phyloP scores from a whole-genome alignment of 129 eudicot genomes.

The Pseudognaphalium luteoalbum region DNA sequence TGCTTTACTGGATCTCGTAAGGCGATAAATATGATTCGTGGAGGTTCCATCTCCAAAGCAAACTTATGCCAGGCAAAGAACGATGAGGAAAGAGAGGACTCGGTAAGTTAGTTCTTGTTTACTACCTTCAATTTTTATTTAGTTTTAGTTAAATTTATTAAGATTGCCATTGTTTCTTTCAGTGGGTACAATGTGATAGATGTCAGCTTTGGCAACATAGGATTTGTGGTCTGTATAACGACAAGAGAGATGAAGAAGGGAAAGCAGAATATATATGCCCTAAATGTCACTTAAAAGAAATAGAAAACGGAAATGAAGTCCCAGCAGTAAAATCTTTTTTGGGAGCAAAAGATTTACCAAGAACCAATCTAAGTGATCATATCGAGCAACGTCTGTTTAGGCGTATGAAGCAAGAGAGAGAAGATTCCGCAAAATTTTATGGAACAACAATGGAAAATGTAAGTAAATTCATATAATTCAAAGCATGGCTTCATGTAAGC shows the following conservation, averaged over 20 bases:
- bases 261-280: slow-evolving; percentile 68
- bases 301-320: slow-evolving; percentile 36
- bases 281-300: slow-evolving; percentile 52
- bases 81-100: slow-evolving; percentile 44
- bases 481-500: neutral
- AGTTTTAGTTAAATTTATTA: neutral
- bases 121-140: neutral
- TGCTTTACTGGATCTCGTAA: slow-evolving; percentile 52
- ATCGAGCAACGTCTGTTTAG: slow-evolving; percentile 57
- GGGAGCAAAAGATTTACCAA: slow-evolving; percentile 65
- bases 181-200: slow-evolving; percentile 90
- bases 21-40: slow-evolving; percentile 35
- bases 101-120: slow-evolving; percentile 41
- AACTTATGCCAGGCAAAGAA: slow-evolving; percentile 39
- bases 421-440: slow-evolving; percentile 44
- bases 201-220: slow-evolving; percentile 80
- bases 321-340: slow-evolving; percentile 38
- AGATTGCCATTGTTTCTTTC: slow-evolving; percentile 20
- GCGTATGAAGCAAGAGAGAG: slow-evolving; percentile 62
- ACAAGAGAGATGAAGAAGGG: slow-evolving; percentile 47
- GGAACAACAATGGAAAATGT: slow-evolving; percentile 52
- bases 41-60: slow-evolving; percentile 45
- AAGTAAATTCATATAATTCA: slow-evolving; percentile 10
- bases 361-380: slow-evolving; percentile 70
- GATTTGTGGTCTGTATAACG: slow-evolving; percentile 69